phyloP scores from a whole-genome alignment of 2,329 filamentous ascomycete genomes.

The Rosellinia necatrix region DNA sequence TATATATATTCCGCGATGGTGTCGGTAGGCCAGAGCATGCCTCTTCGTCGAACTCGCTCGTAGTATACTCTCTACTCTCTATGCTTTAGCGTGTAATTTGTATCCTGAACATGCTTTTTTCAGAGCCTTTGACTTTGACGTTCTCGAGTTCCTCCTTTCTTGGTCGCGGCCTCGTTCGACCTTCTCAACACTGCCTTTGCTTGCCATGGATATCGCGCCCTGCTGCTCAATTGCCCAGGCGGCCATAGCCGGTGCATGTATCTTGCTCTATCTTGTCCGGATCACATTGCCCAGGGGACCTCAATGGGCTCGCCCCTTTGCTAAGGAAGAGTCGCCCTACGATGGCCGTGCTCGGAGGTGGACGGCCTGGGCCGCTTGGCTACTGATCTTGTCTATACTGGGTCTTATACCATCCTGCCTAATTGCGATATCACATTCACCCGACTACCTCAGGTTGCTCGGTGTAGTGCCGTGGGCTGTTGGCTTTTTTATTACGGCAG shows the following conservation, averaged over 20 bases:
- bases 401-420: conserved; percentile 44
- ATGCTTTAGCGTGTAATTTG: not conserved
- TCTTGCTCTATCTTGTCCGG: conserved; percentile 38
- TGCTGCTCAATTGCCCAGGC: conserved; percentile 37
- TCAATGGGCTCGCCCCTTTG: conserved; percentile 50
- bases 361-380: conserved; percentile 46
- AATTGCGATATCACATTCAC: conserved; percentile 39
- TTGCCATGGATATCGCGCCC: conserved; percentile 30
- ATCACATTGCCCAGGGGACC: conserved; percentile 42
- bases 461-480: conserved; percentile 48
- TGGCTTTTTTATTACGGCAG: conserved; percentile 43
- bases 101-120: conserved; percentile 16
- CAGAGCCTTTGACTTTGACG: not conserved
- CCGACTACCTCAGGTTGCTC: conserved; percentile 37
- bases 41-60: not conserved
- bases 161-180: not conserved
- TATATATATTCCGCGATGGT: not conserved
- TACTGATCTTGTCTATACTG: conserved; percentile 41
- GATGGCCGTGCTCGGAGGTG: conserved; percentile 37
- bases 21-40: not conserved
- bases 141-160: conserved; percentile 3
- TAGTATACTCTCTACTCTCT: not conserved
- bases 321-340: conserved; percentile 43
- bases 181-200: not conserved
- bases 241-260: conserved; percentile 38